A percentile compares a stretch with the other conserved stretches of the same genome.
Conservation (phyloP, 176 grass and related monocot genomes). For the Cenchrus americanus region DNA sequence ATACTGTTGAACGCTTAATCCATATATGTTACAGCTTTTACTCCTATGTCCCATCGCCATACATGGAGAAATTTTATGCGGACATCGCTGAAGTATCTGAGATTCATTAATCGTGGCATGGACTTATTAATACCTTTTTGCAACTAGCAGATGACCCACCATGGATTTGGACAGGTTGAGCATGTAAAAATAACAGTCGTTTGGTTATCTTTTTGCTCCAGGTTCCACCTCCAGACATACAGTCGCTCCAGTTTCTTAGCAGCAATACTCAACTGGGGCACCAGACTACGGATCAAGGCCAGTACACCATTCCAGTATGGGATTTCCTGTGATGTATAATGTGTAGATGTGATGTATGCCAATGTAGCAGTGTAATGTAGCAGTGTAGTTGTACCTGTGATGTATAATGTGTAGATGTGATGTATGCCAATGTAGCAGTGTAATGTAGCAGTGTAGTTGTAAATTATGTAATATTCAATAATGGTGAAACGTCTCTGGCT, state of each 20-base stretch:
- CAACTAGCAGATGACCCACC: not conserved
- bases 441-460: slow-evolving; percentile 45
- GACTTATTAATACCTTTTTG: slow-evolving; percentile 18
- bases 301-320: slow-evolving; percentile 88
- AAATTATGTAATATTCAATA: slow-evolving; percentile 40
- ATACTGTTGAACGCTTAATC: not conserved
- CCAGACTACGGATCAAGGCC: slow-evolving; percentile 73
- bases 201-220: slow-evolving; percentile 32
- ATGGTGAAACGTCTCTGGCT: slow-evolving; percentile 14
- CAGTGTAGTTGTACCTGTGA: slow-evolving; percentile 60
- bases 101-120: not conserved
- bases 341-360: slow-evolving; percentile 51
- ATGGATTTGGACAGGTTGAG: not conserved
- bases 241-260: slow-evolving; percentile 76
- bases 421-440: slow-evolving; percentile 35
- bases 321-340: slow-evolving; percentile 72
- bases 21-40: not conserved
- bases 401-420: slow-evolving; percentile 48
- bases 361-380: slow-evolving; percentile 45
- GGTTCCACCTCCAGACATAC: slow-evolving; percentile 63
- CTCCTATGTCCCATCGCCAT: not conserved
- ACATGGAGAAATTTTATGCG: not conserved
- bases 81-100: not conserved
- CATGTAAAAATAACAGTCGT: not conserved
- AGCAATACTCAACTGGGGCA: slow-evolving; percentile 76